phyloP scores from a whole-genome alignment of 305 asterid genomes.

The Fraxinus sp. region DNA sequence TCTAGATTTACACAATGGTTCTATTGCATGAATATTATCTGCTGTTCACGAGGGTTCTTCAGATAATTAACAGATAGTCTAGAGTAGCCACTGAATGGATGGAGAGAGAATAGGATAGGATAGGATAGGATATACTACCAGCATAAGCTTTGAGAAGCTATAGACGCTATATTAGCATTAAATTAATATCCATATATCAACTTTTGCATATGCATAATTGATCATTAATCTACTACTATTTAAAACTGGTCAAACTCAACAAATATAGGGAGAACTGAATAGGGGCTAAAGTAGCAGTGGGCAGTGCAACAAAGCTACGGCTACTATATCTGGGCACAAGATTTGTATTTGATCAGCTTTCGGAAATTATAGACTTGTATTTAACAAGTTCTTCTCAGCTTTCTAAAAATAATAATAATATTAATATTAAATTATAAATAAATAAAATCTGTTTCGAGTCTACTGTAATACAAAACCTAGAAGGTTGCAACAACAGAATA shows the following conservation, averaged over 20 bases:
- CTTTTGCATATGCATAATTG: neutral
- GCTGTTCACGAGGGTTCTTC: neutral
- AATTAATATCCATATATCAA: neutral
- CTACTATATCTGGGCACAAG: neutral
- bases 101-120: neutral
- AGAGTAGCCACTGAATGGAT: neutral
- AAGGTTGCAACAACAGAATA: too few species aligned
- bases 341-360: neutral
- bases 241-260: too few species aligned
- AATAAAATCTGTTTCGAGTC: too few species aligned
- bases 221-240: neutral
- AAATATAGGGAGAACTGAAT: too few species aligned
- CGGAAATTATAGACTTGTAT: neutral
- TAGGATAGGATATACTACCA: neutral
- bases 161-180: neutral
- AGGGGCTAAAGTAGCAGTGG: too few species aligned
- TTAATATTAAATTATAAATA: too few species aligned
- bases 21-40: neutral
- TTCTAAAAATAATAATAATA: too few species aligned
- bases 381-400: neutral
- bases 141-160: slow-evolving; percentile 1
- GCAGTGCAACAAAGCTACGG: too few species aligned
- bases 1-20: neutral
- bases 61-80: neutral
- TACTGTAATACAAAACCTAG: too few species aligned